Conservation (phyloP, 768 basidiomycete genomes). For the Kwoniella pini region DNA sequence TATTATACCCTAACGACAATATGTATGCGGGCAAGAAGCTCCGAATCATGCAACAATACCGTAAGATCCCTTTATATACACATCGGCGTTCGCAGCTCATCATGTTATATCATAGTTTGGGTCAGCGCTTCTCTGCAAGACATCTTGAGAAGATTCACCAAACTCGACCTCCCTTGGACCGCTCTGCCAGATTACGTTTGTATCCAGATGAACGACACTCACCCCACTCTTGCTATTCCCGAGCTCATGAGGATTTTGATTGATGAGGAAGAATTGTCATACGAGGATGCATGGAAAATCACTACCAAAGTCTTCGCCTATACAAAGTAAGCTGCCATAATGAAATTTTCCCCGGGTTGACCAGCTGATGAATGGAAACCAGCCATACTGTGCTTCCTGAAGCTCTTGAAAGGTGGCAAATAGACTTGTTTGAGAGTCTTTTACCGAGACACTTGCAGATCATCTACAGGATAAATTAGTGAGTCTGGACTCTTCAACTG, state of each 20-base stretch:
- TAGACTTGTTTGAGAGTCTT: slow-evolving; percentile 79
- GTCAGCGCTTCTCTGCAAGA: slow-evolving; percentile 71
- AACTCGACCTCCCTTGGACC: slow-evolving; percentile 71
- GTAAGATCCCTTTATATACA: slow-evolving; percentile 55
- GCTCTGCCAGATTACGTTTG: slow-evolving; percentile 83
- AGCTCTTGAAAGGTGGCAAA: slow-evolving; percentile 76
- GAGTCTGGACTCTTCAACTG: neutral
- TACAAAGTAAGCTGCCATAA: slow-evolving; percentile 68
- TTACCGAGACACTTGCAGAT: slow-evolving; percentile 65
- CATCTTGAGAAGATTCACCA: slow-evolving; percentile 85
- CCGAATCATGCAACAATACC: slow-evolving; percentile 94
- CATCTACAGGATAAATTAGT: slow-evolving; percentile 48
- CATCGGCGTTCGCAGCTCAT: neutral
- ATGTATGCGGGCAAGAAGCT: slow-evolving; percentile 57
- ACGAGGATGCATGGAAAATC: slow-evolving; percentile 85
- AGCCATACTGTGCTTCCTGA: slow-evolving; percentile 68
- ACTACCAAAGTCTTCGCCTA: slow-evolving; percentile 90
- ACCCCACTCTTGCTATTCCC: slow-evolving; percentile 90
- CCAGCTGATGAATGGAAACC: slow-evolving; percentile 11
- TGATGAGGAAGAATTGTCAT: slow-evolving; percentile 86
- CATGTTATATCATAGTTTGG: slow-evolving; percentile 61
- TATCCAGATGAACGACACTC: slow-evolving; percentile 81
- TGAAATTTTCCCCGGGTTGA: neutral
- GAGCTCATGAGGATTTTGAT: slow-evolving; percentile 84
- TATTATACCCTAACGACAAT: slow-evolving; percentile 96